Evolutionary conservation across 768 basidiomycete species (phyloP), one percentile per base, ranked within the genome.

Genomic region (Panus rudis): DNA sequence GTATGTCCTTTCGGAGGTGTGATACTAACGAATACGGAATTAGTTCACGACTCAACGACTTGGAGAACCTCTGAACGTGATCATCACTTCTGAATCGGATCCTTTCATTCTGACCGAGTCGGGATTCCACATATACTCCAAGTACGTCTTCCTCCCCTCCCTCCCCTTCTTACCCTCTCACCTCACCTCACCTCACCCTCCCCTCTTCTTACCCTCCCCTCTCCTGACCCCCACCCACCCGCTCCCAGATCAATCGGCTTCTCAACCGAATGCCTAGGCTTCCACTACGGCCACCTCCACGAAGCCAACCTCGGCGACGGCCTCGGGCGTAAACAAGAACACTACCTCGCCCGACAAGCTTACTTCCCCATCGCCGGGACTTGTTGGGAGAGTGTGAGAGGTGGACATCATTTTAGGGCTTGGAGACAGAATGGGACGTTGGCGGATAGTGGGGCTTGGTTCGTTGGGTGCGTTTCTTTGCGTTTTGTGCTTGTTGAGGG

Each of bases 361-460:
- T 90, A 88, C 62, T 75, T 76, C 52, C 86, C 88, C 4, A 63
- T 81, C 26, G 81, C 78, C 73, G 90, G 90, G 21, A 87, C 87
- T 0, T 92, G 90, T 61, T 89, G 90, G 84, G 89, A 92, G 69
- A 87, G 79, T 53, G 61, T 92, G 19, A 32, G 55, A 73, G 88
- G 88, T n/a, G 90, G 89, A 2, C 81, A 92, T 45, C 91, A 92
- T 57, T 92, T 87, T 55, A 75, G 89, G 38, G 87, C 87, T 6
- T 92, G 89, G 89, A 80, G 78, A 55, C 89, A 92, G 69, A 88
- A 90, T 51, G 89, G 87, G 3, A 79, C 83, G 0, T 55, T 66
- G 14, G 85, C 75, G 0, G 67, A 81, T 52, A 83, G 76, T 37
- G 78, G 82, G 1, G 89, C 89, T 6, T 92, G 89, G 89, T 92